These are phyloP conservation scores for Fraxinus paxiana DNA, from an alignment of 305 asterid species.

Conservation along the genomic window DNA sequence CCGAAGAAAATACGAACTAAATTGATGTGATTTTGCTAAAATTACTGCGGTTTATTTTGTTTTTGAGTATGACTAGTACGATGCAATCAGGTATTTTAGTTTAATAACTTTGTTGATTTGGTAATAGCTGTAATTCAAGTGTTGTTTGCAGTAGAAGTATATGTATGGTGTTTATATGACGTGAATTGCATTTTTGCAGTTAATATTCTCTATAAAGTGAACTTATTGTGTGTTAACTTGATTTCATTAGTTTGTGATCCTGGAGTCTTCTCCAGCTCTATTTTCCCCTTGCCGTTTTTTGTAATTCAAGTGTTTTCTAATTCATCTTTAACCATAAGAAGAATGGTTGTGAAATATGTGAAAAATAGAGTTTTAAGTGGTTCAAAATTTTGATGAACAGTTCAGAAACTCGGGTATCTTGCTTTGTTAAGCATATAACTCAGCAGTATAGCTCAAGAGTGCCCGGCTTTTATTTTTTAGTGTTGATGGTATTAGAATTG, in stretches of 20 bases:
- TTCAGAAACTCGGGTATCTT: background rate
- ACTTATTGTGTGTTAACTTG: background rate
- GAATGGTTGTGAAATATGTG: background rate
- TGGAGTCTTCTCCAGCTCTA: background rate
- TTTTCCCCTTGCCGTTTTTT: background rate
- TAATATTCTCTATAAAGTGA: background rate
- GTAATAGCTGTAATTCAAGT: background rate
- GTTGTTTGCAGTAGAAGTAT: background rate
- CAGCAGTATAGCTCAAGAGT: background rate
- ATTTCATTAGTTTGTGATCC: background rate
- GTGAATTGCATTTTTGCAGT: background rate
- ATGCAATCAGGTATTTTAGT: constrained; percentile 34
- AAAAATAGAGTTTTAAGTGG: background rate
- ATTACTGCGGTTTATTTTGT: constrained; percentile 15
- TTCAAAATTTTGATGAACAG: background rate
- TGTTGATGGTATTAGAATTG: background rate
- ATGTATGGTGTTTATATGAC: background rate
- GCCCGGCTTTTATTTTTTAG: background rate
- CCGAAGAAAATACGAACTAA: constrained; percentile 11
- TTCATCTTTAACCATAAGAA: background rate
- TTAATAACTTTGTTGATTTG: background rate
- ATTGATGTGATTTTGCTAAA: constrained; percentile 3
- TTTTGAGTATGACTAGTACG: background rate
- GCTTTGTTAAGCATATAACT: background rate
- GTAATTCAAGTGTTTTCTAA: background rate